Conservation (phyloP, 2,329 filamentous ascomycete species). For the Endoconidiophora laricicola region DNA sequence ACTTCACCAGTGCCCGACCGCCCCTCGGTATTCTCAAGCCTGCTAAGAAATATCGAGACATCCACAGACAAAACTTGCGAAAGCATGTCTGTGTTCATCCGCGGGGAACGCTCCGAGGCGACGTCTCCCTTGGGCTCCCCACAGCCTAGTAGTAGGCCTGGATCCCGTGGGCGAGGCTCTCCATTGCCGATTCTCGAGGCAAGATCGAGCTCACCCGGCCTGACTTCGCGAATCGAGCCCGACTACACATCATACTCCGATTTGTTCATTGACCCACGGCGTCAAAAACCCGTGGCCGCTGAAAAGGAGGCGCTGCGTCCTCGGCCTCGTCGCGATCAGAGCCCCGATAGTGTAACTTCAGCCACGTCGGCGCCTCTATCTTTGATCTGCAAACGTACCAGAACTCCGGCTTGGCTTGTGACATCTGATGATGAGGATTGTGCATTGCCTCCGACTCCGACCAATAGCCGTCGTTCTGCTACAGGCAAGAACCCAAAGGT, state of each 20-base stretch:
- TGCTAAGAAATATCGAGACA: conserved; percentile 39
- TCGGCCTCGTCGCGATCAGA: no score
- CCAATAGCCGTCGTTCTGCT: not conserved
- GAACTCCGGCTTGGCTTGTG: not conserved
- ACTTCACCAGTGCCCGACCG: conserved; percentile 25
- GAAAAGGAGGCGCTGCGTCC: not conserved
- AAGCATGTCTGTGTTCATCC: not conserved
- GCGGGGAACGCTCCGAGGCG: conserved; percentile 12
- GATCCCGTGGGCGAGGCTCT: conserved; percentile 51
- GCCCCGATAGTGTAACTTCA: no score
- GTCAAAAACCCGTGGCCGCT: not conserved
- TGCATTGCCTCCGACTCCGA: not conserved
- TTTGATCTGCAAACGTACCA: not conserved
- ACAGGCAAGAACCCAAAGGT: no score
- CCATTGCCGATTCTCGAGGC: conserved; percentile 35
- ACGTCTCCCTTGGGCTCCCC: conserved; percentile 37
- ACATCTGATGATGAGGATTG: not conserved
- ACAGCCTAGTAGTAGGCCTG: conserved; percentile 47
- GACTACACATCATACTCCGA: conserved; percentile 28
- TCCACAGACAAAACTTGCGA: no score
- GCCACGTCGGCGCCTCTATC: no score
- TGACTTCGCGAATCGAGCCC: conserved; percentile 58
- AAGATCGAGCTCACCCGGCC: conserved; percentile 43
- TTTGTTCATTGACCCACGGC: not conserved
- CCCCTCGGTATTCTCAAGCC: conserved; percentile 70